A percentile compares a stretch with the other conserved stretches of the same genome.
Conservation (phyloP, 768 basidiomycete species). For the Artomyces pyxidatus region DNA sequence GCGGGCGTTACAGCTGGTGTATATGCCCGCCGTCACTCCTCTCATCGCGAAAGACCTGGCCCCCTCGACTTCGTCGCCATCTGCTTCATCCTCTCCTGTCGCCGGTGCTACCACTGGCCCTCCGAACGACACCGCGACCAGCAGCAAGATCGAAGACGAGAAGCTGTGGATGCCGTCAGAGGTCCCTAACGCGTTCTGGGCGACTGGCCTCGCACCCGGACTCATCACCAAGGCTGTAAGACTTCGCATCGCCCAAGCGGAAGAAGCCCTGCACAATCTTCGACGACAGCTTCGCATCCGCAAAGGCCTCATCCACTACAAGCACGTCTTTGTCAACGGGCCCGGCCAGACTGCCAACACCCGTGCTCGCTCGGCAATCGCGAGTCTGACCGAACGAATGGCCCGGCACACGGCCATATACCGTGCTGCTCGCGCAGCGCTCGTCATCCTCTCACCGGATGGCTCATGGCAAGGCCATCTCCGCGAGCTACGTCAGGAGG, state of each 20-base stretch:
- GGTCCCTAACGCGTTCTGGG: background rate
- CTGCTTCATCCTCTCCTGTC: no score
- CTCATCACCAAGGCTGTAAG: background rate
- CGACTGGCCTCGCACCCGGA: background rate
- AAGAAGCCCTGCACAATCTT: constrained; percentile 5
- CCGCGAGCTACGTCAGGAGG: no score
- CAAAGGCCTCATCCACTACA: background rate
- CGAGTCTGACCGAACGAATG: background rate
- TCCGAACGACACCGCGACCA: no score
- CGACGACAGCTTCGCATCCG: background rate
- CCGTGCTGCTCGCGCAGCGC: constrained; percentile 1
- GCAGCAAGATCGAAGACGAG: background rate
- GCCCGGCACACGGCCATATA: background rate
- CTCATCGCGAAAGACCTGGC: no score
- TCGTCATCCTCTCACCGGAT: background rate
- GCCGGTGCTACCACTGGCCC: no score
- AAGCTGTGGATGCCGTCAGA: constrained; percentile 1
- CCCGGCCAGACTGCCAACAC: constrained; percentile 3
- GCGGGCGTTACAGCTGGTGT: constrained; percentile 2
- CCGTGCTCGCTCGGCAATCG: background rate
- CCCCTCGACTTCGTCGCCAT: no score
- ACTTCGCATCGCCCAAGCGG: constrained; percentile 3
- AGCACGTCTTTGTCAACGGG: background rate
- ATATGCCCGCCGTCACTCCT: constrained; percentile 3
- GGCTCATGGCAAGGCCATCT: no score